Base-by-base conservation (phyloP, 2,329 filamentous ascomycete species). In the Pseudonectria buxi region DNA sequence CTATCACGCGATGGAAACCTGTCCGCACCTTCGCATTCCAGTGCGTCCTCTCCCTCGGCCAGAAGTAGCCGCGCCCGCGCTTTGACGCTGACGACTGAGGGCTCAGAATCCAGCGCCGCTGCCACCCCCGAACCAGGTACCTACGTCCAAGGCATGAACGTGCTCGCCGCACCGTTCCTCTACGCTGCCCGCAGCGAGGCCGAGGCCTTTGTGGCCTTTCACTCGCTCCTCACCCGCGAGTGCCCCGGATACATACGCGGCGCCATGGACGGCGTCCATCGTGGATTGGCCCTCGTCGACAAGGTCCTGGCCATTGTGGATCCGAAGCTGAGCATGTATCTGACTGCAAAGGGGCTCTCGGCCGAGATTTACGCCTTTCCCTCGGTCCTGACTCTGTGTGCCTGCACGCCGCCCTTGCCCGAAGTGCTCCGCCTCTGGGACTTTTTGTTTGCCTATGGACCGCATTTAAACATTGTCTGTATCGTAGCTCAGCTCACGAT, bases 91-190 rank as follows among this genome's bases (percentile, higher is more conserved):
- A 81, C 76, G 2, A 81, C 74, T 0, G 78, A 82, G 53, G 71
- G 78, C 42, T 73, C 81, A 46, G 78, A 82, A 44, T 67, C 69
- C 6, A 74, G 73, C 38, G 54, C 60, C 14, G 68, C 66, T 3
- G 64, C 32, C 15, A 69, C 66, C 6, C 64, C 67, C 24, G 82
- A 86, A 50, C 76, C 86, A 10, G 86, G 88, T 24, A 89, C 86
- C 27, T 98, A 98, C 53, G 90, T 98, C 3, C 92, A 98, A 62
- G 92, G 92, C 47, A 96, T 98, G 90, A 98, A 98, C 57, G 92
- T 98, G 27, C 76, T 98, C 12, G 90, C 89, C 9, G 92, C 92
- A 1, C 92, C 92, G 0, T 95, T 98, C 56, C 71, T 98, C 30
- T 98, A 98, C 59, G 88, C 87, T 5, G 89, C 92, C 2, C 81